phyloP scores from a whole-genome alignment of 2,329 filamentous ascomycete species.

The Ceratocystis albifundus region DNA sequence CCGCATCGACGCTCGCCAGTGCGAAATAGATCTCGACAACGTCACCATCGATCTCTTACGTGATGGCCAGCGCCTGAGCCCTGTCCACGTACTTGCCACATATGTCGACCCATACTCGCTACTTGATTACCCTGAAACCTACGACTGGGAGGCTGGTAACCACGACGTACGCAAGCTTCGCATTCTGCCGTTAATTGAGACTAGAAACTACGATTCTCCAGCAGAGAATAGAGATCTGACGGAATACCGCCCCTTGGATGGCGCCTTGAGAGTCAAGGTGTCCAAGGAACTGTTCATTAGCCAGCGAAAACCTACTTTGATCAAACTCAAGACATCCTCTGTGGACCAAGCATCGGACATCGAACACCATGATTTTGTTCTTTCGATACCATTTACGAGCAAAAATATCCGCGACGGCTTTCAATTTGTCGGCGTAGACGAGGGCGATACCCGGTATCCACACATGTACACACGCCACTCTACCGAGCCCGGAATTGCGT shows the following conservation, averaged over 20 bases:
- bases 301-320: constrained; percentile 34
- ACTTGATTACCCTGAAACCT: constrained; percentile 48
- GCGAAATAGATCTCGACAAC: constrained; percentile 43
- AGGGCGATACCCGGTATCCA: constrained; percentile 70
- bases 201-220: constrained; percentile 42
- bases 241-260: constrained; percentile 46
- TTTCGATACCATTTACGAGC: constrained; percentile 64
- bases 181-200: constrained; percentile 44
- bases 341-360: constrained; percentile 29
- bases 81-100: constrained; percentile 27
- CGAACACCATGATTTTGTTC: constrained; percentile 35
- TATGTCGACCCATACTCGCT: constrained; percentile 57
- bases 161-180: constrained; percentile 62
- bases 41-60: constrained; percentile 39
- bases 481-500: constrained; percentile 64
- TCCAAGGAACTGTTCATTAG: constrained; percentile 19
- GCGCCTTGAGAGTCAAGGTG: constrained; percentile 36
- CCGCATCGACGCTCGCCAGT: constrained; percentile 51
- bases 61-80: constrained; percentile 28
- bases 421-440: constrained; percentile 79
- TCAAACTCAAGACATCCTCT: constrained; percentile 38
- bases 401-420: constrained; percentile 71
- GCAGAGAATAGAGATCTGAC: constrained; percentile 44
- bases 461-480: constrained; percentile 84
- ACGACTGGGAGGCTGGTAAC: constrained; percentile 58